A percentile compares a stretch with the other conserved stretches of the same genome.
These are phyloP conservation scores for Phellinidium pouzarii DNA, from an alignment of 1,284 basidiomycete species.

Conservation along the genomic window DNA sequence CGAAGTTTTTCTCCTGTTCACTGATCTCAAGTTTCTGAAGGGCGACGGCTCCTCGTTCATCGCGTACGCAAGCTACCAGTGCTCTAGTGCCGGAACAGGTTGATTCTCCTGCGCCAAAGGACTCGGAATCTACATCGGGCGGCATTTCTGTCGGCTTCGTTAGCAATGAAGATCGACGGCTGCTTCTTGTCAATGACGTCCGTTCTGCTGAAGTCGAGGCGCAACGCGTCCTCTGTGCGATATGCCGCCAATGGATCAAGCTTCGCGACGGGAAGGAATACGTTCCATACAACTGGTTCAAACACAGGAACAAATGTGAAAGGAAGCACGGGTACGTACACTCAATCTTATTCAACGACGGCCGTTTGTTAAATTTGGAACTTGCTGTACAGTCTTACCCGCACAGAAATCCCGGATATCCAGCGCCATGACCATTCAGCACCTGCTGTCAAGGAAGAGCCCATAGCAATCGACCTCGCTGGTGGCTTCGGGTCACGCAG, in stretches of 20 bases:
- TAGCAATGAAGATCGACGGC: background rate
- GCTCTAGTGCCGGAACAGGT: background rate
- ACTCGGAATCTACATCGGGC: slow-evolving; percentile 7
- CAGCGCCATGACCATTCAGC: background rate
- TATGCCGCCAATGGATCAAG: slow-evolving; percentile 18
- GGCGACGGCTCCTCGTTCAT: background rate
- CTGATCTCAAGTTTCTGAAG: background rate
- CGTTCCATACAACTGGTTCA: slow-evolving; percentile 16
- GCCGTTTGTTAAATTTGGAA: background rate
- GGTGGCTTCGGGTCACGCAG: background rate
- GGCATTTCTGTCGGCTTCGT: background rate
- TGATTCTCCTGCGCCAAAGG: background rate
- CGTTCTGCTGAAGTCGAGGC: slow-evolving; percentile 10
- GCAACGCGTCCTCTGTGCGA: slow-evolving; percentile 16
- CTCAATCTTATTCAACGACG: background rate
- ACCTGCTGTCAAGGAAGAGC: background rate
- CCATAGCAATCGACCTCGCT: background rate
- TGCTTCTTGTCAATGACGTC: slow-evolving; percentile 10
- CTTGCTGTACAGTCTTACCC: background rate
- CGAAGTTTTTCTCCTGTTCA: background rate
- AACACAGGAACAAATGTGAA: slow-evolving; percentile 17
- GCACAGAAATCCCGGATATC: background rate
- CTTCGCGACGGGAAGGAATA: slow-evolving; percentile 15
- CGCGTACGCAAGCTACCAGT: background rate
- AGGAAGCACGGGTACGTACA: slow-evolving; percentile 11